Conservation (phyloP, 805 yeast genomes). For the Nadsonia fulvescens region DNA sequence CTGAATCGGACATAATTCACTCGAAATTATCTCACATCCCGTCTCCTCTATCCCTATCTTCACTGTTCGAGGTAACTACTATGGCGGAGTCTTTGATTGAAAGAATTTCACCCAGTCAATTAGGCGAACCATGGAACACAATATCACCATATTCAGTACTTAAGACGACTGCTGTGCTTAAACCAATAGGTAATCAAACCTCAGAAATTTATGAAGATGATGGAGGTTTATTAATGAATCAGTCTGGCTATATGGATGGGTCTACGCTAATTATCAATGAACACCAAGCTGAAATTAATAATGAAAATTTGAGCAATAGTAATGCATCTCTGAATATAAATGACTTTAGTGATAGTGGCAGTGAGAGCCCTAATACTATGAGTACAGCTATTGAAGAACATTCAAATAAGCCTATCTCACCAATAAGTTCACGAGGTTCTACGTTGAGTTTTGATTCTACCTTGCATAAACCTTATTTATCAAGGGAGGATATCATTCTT, state of each 20-base stretch:
- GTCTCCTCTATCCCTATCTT: conserved; percentile 7
- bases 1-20: conserved; percentile 26
- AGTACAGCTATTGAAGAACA: no score
- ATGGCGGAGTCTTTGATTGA: conserved; percentile 9
- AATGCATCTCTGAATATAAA: no score
- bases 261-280: not conserved
- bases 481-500: no score
- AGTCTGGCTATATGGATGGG: not conserved
- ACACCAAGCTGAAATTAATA: not conserved
- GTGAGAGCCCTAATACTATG: no score
- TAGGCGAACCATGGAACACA: conserved; percentile 10
- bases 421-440: no score
- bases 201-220: conserved; percentile 1
- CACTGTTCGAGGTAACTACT: conserved; percentile 11
- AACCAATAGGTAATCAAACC: conserved; percentile 7
- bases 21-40: conserved; percentile 19
- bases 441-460: no score
- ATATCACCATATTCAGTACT: conserved; percentile 20
- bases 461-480: no score
- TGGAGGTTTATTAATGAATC: conserved; percentile 4
- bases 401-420: no score
- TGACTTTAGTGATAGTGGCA: no score
- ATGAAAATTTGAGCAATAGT: no score
- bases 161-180: conserved; percentile 13
- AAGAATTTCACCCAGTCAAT: conserved; percentile 10